Conservation (phyloP, 2,329 filamentous ascomycete genomes). For the Parastagonospora avenae region DNA sequence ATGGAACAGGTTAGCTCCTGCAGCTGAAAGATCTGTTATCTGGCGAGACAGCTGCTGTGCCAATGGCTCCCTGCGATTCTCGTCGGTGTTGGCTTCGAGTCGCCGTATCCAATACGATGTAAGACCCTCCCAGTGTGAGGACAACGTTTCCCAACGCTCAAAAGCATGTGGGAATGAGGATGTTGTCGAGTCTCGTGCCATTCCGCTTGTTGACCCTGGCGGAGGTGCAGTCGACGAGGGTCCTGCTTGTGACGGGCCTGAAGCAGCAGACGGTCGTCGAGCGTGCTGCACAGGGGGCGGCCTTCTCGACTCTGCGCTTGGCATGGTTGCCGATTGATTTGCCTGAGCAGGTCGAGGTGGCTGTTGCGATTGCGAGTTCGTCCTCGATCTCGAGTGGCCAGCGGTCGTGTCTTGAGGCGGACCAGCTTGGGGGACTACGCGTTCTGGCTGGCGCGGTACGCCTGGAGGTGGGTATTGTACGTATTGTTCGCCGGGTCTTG, state of each 20-base stretch:
- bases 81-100: slow-evolving; percentile 86
- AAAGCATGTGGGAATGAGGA: slow-evolving; percentile 95
- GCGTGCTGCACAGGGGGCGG: slow-evolving; percentile 37
- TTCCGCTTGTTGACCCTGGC: slow-evolving; percentile 33
- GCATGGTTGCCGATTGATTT: slow-evolving; percentile 28
- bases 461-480: slow-evolving; percentile 32
- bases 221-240: slow-evolving; percentile 37
- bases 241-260: slow-evolving; percentile 39
- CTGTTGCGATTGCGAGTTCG: slow-evolving; percentile 42
- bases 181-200: slow-evolving; percentile 44
- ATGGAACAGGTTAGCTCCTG: slow-evolving; percentile 95
- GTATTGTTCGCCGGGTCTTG: slow-evolving; percentile 36
- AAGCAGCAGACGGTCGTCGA: slow-evolving; percentile 38
- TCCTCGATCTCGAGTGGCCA: slow-evolving; percentile 36
- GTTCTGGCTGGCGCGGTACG: slow-evolving; percentile 37
- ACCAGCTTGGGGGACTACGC: slow-evolving; percentile 26
- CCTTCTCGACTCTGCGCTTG: slow-evolving; percentile 35
- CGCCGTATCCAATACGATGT: slow-evolving; percentile 97
- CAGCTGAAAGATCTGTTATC: slow-evolving; percentile 95
- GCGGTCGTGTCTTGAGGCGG: slow-evolving; percentile 31
- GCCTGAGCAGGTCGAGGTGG: slow-evolving; percentile 39
- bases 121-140: slow-evolving; percentile 96
- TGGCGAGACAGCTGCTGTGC: slow-evolving; percentile 89
- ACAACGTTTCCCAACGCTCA: slow-evolving; percentile 95
- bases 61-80: slow-evolving; percentile 80